Evolutionary conservation across 2,329 filamentous ascomycete genomes (phyloP).

Genomic region (Fusarium euwallaceae): DNA sequence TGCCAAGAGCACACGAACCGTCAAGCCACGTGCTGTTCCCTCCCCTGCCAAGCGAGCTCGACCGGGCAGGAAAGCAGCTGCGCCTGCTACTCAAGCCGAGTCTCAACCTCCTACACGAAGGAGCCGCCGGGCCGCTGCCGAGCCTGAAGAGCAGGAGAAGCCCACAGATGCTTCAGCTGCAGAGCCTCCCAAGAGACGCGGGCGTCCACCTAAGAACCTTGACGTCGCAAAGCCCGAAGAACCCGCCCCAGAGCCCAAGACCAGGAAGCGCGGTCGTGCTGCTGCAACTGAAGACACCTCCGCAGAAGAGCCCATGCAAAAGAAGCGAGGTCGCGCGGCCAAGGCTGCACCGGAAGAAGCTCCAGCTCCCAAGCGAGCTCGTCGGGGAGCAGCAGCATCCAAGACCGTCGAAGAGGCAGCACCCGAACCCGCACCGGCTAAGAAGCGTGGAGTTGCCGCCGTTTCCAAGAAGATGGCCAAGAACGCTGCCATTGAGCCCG

Average conservation of each 20-base stretch:
- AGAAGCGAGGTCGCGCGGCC: constrained; percentile 27
- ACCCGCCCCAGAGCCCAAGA: constrained; percentile 13
- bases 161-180: not conserved
- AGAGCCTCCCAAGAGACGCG: constrained; percentile 37
- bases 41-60: constrained; percentile 41
- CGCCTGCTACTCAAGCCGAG: constrained; percentile 7
- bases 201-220: constrained; percentile 34
- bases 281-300: constrained; percentile 8
- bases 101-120: constrained; percentile 16
- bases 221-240: constrained; percentile 4
- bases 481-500: constrained; percentile 14
- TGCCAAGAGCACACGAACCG: constrained; percentile 21
- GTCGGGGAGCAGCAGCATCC: constrained; percentile 21
- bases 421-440: constrained; percentile 15
- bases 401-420: constrained; percentile 12
- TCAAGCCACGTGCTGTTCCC: constrained; percentile 29
- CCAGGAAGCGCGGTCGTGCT: constrained; percentile 38
- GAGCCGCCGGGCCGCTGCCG: constrained; percentile 24
- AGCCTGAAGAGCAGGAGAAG: constrained; percentile 14
- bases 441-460: constrained; percentile 27
- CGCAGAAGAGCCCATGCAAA: constrained; percentile 18
- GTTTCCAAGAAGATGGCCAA: constrained; percentile 7
- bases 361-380: constrained; percentile 9
- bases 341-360: constrained; percentile 20
- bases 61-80: constrained; percentile 26